Percentiles rank a stretch among this genome's conserved stretches.
Conservation (phyloP, 768 basidiomycete species). For the Porphyrellus cyaneotinctus region DNA sequence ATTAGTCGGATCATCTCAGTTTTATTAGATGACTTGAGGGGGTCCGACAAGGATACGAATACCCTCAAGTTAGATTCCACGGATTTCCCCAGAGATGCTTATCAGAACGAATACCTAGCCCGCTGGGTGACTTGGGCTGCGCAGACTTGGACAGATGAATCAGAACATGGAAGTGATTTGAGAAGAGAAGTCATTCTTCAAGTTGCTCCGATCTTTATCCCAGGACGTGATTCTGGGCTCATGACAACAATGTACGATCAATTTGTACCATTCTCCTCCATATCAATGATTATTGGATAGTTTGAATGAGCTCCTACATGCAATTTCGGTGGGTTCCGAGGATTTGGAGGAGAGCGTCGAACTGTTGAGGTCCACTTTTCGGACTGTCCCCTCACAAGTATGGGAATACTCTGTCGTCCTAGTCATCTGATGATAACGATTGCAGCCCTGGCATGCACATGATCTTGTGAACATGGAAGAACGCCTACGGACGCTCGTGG, state of each 20-base stretch:
- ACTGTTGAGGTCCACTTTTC: conserved; percentile 13
- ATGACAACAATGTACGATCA: conserved; percentile 34
- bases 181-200: conserved; percentile 42
- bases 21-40: conserved; percentile 24
- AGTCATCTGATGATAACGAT: not conserved
- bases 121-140: conserved; percentile 68
- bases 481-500: conserved; percentile 41
- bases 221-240: conserved; percentile 25
- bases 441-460: conserved; percentile 48
- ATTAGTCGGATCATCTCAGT: conserved; percentile 41
- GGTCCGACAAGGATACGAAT: conserved; percentile 12
- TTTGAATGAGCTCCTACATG: conserved; percentile 18
- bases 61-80: conserved; percentile 17
- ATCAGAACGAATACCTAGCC: conserved; percentile 58
- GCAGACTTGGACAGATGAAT: conserved; percentile 35
- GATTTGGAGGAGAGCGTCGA: conserved; percentile 17
- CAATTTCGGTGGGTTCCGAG: conserved; percentile 17
- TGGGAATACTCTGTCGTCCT: not conserved
- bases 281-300: conserved; percentile 16
- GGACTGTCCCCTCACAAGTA: conserved; percentile 15
- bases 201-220: conserved; percentile 49
- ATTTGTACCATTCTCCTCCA: not conserved
- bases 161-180: conserved; percentile 37
- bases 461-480: conserved; percentile 55
- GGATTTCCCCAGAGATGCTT: conserved; percentile 31